A percentile compares a stretch with the other conserved stretches of the same genome.
Evolutionary conservation across 2,329 filamentous ascomycete species (phyloP).

Genomic region (Parascedosporium putredinis): DNA sequence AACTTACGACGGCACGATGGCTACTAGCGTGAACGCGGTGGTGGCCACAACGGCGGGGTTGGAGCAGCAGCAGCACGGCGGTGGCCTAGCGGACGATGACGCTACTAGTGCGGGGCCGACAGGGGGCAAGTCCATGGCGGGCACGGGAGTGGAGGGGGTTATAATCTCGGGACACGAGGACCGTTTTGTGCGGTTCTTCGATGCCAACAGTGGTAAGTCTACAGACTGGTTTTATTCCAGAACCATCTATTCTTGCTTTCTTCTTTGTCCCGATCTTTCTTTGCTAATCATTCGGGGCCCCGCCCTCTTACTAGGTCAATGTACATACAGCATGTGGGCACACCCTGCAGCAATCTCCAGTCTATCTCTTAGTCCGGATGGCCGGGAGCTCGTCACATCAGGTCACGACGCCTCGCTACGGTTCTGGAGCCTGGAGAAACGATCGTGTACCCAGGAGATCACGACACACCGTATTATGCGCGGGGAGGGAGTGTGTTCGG

Average conservation of each 20-base stretch:
- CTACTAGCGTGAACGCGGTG: conserved; percentile 79
- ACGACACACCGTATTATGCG: conserved; percentile 89
- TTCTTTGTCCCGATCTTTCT: not conserved
- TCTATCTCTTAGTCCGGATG: conserved; percentile 84
- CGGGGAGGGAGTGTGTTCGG: conserved; percentile 86
- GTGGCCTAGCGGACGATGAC: conserved; percentile 56
- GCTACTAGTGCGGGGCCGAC: conserved; percentile 72
- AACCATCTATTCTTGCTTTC: not conserved
- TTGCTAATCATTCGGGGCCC: too few relatives aligned
- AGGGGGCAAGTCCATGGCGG: conserved; percentile 53
- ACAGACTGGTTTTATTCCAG: not conserved
- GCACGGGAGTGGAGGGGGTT: conserved; percentile 77
- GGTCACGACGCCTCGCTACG: conserved; percentile 91
- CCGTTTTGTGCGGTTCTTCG: conserved; percentile 90
- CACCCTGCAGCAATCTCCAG: conserved; percentile 89
- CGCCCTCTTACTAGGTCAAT: conserved; percentile 55
- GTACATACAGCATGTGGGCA: conserved; percentile 96
- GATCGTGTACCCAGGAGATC: conserved; percentile 90
- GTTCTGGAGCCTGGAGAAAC: conserved; percentile 96
- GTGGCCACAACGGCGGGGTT: conserved; percentile 78
- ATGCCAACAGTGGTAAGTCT: conserved; percentile 90
- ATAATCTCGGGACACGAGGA: conserved; percentile 97
- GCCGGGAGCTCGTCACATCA: conserved; percentile 86
- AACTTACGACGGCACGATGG: conserved; percentile 75
- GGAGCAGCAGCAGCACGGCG: conserved; percentile 54